A percentile compares a stretch with the other conserved stretches of the same genome.
These are phyloP conservation scores for Fusarium ambrosium DNA, from an alignment of 2,329 filamentous ascomycete genomes.

Conservation along the genomic window DNA sequence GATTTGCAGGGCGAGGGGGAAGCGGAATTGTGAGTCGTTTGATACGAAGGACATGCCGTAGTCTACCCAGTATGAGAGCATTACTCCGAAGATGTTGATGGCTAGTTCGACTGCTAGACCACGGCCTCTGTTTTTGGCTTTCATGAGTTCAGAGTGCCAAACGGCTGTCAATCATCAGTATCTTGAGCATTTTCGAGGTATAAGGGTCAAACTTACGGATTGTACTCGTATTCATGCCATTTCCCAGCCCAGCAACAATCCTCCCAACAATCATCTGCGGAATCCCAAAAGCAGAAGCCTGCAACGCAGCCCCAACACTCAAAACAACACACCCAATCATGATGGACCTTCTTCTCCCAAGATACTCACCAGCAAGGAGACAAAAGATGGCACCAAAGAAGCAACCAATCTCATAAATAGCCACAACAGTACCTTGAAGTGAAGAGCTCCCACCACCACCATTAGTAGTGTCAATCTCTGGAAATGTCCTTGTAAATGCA, in stretches of 20 bases:
- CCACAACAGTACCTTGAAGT: constrained; percentile 60
- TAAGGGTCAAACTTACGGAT: constrained; percentile 43
- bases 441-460: constrained; percentile 57
- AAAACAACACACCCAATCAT: constrained; percentile 57
- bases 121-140: constrained; percentile 55
- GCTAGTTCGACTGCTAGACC: constrained; percentile 49
- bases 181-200: too few relatives aligned
- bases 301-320: constrained; percentile 58
- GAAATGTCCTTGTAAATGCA: constrained; percentile 51
- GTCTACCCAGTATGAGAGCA: constrained; percentile 54
- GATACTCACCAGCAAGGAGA: constrained; percentile 56
- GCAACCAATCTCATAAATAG: constrained; percentile 63
- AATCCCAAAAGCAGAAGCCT: constrained; percentile 56
- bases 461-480: constrained; percentile 53
- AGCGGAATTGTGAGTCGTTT: constrained; percentile 58
- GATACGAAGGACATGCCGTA: constrained; percentile 55
- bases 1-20: constrained; percentile 61
- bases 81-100: constrained; percentile 56
- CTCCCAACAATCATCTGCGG: constrained; percentile 60
- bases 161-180: constrained; percentile 40
- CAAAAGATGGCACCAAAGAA: constrained; percentile 60
- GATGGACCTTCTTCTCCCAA: constrained; percentile 58
- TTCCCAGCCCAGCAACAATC: constrained; percentile 60
- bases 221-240: constrained; percentile 63
- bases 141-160: constrained; percentile 60